Percentiles rank a stretch among this genome's conserved stretches.
phyloP scores from a whole-genome alignment of 306 rosid genomes.

The Inga leiocalycina region DNA sequence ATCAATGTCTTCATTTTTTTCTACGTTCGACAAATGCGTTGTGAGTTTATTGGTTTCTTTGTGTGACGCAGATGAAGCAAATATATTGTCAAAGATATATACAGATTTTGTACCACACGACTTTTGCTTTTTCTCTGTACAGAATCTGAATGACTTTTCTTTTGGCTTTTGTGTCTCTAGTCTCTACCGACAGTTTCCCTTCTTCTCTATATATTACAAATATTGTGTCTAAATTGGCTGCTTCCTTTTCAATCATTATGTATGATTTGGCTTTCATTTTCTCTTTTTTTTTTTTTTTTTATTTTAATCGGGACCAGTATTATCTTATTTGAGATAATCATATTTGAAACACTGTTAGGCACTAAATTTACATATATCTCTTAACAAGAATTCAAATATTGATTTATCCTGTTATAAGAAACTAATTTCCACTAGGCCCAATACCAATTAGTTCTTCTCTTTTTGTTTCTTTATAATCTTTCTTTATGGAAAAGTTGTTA shows the following conservation, averaged over 20 bases:
- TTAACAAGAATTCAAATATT: too few species aligned
- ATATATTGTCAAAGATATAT: neutral
- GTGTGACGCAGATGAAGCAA: neutral
- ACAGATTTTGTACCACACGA: conserved; percentile 35
- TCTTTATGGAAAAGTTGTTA: neutral
- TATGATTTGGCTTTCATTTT: neutral
- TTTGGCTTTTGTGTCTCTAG: neutral
- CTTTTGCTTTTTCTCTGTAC: neutral
- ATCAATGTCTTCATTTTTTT: neutral
- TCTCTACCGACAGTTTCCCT: conserved; percentile 1
- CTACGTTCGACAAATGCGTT: neutral
- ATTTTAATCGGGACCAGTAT: neutral
- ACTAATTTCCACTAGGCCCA: too few species aligned
- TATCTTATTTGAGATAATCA: accelerated
- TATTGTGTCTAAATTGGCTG: neutral
- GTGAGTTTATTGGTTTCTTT: neutral
- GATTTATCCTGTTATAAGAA: too few species aligned
- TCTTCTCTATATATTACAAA: neutral
- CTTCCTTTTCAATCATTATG: neutral
- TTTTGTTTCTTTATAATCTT: neutral
- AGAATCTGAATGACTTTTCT: neutral
- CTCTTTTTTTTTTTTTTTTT: neutral
- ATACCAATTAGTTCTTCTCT: neutral
- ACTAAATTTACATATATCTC: too few species aligned
- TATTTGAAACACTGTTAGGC: accelerated